Evolutionary conservation across 2,329 filamentous ascomycete species (phyloP).

Genomic region (Aspergillus unguis): DNA sequence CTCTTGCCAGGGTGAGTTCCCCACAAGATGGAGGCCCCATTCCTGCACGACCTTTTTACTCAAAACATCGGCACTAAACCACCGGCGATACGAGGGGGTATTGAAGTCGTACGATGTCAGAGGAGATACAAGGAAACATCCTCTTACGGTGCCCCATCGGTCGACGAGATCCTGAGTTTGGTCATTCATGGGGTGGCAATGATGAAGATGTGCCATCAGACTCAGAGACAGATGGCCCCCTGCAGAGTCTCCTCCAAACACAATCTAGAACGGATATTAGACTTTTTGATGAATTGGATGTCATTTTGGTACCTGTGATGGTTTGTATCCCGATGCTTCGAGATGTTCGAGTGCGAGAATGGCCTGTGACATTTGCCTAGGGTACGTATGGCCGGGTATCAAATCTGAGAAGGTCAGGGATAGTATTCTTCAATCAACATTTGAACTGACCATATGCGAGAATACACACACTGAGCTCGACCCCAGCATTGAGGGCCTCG

Average conservation of each 20-base stretch:
- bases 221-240: slow-evolving; percentile 21
- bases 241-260: slow-evolving; percentile 24
- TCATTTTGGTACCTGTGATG: slow-evolving; percentile 9
- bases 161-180: neutral
- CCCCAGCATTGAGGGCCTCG: slow-evolving; percentile 9
- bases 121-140: slow-evolving; percentile 21
- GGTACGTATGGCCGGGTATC: slow-evolving; percentile 18
- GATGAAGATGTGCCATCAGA: slow-evolving; percentile 7
- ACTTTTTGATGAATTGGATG: neutral
- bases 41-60: slow-evolving; percentile 5
- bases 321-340: slow-evolving; percentile 13
- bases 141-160: neutral
- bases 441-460: slow-evolving; percentile 16
- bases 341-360: slow-evolving; percentile 19
- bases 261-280: slow-evolving; percentile 13
- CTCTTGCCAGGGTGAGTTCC: slow-evolving; percentile 19
- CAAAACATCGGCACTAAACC: slow-evolving; percentile 17
- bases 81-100: slow-evolving; percentile 11
- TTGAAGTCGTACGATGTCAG: slow-evolving; percentile 16
- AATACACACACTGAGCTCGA: slow-evolving; percentile 15
- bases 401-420: slow-evolving; percentile 12
- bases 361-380: slow-evolving; percentile 20
- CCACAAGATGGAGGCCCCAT: slow-evolving; percentile 16
- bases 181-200: neutral
- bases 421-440: neutral